Conservation (phyloP, 352 stramenopile species). For the Globisporangium polare region DNA sequence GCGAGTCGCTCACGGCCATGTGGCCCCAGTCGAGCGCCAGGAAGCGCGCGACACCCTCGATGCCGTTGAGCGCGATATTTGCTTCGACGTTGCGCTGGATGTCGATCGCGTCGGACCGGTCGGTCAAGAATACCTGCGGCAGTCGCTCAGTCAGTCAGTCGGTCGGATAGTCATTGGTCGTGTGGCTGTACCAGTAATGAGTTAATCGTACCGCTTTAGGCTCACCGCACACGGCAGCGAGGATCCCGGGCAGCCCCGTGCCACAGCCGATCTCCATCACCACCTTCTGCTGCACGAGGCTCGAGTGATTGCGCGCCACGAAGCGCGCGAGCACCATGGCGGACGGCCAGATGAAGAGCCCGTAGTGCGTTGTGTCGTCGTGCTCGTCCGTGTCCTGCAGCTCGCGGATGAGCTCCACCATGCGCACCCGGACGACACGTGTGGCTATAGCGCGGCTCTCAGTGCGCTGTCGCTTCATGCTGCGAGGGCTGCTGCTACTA, state of each 20-base stretch:
- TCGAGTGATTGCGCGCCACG: constrained; percentile 27
- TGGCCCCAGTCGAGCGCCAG: constrained; percentile 48
- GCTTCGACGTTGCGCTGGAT: constrained; percentile 44
- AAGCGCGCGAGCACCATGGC: constrained; percentile 50
- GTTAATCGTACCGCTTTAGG: constrained; percentile 18
- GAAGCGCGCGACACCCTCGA: constrained; percentile 31
- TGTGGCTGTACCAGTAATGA: background rate
- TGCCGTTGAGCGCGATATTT: constrained; percentile 49
- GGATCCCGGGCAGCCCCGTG: constrained; percentile 60
- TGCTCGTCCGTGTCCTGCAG: constrained; percentile 16
- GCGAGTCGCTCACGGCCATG: constrained; percentile 25
- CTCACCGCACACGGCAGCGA: constrained; percentile 36
- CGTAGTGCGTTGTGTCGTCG: constrained; percentile 33
- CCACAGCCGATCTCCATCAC: constrained; percentile 66
- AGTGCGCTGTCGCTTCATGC: constrained; percentile 5
- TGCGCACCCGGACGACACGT: constrained; percentile 25
- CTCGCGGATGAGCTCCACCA: constrained; percentile 60
- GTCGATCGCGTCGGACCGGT: constrained; percentile 41
- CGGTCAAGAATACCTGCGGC: constrained; percentile 43
- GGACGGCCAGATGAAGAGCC: constrained; percentile 65
- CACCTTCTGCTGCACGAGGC: constrained; percentile 29
- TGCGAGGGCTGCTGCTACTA: background rate
- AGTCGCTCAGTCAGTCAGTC: background rate
- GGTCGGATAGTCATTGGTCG: background rate
- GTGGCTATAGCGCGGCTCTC: background rate